Evolutionary conservation across 1,284 basidiomycete genomes (phyloP).

Genomic region (Ganoderma resinaceum): DNA sequence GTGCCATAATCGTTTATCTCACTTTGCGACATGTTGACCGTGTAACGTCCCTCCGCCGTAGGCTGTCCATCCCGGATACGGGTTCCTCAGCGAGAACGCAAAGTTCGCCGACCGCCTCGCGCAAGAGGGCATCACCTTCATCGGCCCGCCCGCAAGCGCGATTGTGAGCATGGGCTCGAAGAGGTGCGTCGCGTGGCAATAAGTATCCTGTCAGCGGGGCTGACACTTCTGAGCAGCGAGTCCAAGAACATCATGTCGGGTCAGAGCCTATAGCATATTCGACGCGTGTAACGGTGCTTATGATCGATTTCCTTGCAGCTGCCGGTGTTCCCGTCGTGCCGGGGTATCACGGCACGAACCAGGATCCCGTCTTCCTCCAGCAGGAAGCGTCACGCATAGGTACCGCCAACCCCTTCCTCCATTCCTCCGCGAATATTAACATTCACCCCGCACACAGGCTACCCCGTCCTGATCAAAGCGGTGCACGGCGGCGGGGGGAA

Average conservation of each 20-base stretch:
- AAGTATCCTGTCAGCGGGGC: background rate
- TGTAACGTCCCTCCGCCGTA: slow-evolving; percentile 34
- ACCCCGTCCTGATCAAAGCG: slow-evolving; percentile 95
- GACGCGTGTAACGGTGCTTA: slow-evolving; percentile 3
- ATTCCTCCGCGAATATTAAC: background rate
- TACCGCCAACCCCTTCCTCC: slow-evolving; percentile 27
- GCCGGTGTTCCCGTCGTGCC: slow-evolving; percentile 95
- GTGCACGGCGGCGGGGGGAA: slow-evolving; percentile 97
- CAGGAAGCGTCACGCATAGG: slow-evolving; percentile 79
- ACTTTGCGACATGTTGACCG: background rate
- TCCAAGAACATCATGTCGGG: slow-evolving; percentile 92
- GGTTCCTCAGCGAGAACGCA: slow-evolving; percentile 94
- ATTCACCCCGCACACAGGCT: slow-evolving; percentile 52
- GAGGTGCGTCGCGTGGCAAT: slow-evolving; percentile 55
- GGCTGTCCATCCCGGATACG: slow-evolving; percentile 88
- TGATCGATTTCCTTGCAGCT: slow-evolving; percentile 48
- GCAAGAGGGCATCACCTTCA: slow-evolving; percentile 91
- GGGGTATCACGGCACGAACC: slow-evolving; percentile 84
- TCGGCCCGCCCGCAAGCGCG: slow-evolving; percentile 93
- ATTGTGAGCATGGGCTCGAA: slow-evolving; percentile 96
- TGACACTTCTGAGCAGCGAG: slow-evolving; percentile 53
- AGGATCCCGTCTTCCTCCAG: slow-evolving; percentile 70
- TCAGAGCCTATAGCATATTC: slow-evolving; percentile 41
- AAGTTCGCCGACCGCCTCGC: slow-evolving; percentile 87
- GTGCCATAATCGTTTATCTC: background rate